Evolutionary conservation across 768 basidiomycete species (phyloP).

Genomic region (Pholiota conissans): DNA sequence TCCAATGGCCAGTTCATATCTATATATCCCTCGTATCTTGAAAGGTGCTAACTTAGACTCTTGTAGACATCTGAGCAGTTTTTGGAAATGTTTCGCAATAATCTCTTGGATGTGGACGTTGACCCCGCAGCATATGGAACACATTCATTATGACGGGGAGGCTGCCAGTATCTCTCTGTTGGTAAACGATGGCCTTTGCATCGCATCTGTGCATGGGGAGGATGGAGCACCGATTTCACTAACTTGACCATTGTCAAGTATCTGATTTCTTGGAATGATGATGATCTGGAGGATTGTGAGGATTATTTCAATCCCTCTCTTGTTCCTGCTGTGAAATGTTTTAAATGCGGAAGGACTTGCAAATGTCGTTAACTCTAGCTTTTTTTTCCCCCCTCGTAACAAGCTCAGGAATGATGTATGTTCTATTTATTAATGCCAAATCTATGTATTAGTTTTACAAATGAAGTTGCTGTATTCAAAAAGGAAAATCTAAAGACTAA

Average conservation of each 20-base stretch:
- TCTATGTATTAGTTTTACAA: no score
- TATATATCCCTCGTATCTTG: no score
- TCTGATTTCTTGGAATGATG: constrained; percentile 37
- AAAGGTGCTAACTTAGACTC: not conserved
- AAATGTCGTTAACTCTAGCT: not conserved
- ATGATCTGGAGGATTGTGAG: constrained; percentile 26
- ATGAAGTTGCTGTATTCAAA: no score
- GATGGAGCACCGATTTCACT: constrained; percentile 40
- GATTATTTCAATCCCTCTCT: constrained; percentile 34
- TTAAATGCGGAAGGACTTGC: not conserved
- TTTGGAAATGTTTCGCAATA: constrained; percentile 38
- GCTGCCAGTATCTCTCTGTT: constrained; percentile 36
- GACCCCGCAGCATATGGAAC: constrained; percentile 36
- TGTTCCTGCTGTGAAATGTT: constrained; percentile 8
- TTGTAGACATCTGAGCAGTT: constrained; percentile 33
- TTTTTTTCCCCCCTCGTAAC: no score
- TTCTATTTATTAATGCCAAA: no score
- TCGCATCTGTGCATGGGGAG: constrained; percentile 44
- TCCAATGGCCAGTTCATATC: no score
- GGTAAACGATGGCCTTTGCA: constrained; percentile 32
- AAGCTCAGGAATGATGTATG: no score
- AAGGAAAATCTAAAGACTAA: no score
- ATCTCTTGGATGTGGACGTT: constrained; percentile 34
- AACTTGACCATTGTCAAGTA: constrained; percentile 41
- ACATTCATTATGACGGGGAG: constrained; percentile 35